Percentiles rank a stretch among this genome's conserved stretches.
phyloP scores from a whole-genome alignment of 805 yeast genomes.

The Scheffersomyces amazonensis region DNA sequence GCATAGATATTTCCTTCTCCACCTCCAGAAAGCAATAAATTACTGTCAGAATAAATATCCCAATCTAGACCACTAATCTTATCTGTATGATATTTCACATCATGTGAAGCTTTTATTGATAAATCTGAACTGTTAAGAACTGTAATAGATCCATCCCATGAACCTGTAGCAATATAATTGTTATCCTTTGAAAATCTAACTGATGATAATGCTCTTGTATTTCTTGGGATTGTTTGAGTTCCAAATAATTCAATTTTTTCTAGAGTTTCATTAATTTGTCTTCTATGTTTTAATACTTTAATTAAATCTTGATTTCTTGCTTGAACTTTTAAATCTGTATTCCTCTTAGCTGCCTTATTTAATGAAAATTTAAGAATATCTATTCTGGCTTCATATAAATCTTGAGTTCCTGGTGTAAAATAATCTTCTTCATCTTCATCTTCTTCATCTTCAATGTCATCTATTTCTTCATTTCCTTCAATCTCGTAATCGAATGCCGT shows the following conservation, averaged over 20 bases:
- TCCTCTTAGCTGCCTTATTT: conserved; percentile 39
- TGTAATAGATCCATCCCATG: conserved; percentile 79
- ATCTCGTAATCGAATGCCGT: conserved; percentile 9
- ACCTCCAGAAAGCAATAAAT: conserved; percentile 31
- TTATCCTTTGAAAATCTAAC: conserved; percentile 45
- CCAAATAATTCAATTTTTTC: conserved; percentile 48
- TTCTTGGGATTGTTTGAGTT: conserved; percentile 58
- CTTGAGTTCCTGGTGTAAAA: conserved; percentile 72
- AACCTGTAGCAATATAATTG: conserved; percentile 55
- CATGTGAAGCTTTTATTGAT: conserved; percentile 19
- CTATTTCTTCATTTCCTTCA: conserved; percentile 13
- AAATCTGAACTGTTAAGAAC: conserved; percentile 44
- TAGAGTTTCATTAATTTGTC: conserved; percentile 35
- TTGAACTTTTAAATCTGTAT: conserved; percentile 26
- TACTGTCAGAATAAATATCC: conserved; percentile 32
- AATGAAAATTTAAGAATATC: conserved; percentile 53
- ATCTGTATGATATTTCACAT: conserved; percentile 50
- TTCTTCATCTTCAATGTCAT: conserved; percentile 29
- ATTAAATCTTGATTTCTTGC: conserved; percentile 33
- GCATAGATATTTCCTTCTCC: conserved; percentile 33
- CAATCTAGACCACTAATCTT: conserved; percentile 73
- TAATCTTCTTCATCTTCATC: conserved; percentile 73
- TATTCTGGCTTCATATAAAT: conserved; percentile 50
- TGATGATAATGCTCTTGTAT: conserved; percentile 65
- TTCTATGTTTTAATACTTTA: conserved; percentile 44